Conservation (phyloP, 2,329 filamentous ascomycete species). For the Claviceps quebecensis region DNA sequence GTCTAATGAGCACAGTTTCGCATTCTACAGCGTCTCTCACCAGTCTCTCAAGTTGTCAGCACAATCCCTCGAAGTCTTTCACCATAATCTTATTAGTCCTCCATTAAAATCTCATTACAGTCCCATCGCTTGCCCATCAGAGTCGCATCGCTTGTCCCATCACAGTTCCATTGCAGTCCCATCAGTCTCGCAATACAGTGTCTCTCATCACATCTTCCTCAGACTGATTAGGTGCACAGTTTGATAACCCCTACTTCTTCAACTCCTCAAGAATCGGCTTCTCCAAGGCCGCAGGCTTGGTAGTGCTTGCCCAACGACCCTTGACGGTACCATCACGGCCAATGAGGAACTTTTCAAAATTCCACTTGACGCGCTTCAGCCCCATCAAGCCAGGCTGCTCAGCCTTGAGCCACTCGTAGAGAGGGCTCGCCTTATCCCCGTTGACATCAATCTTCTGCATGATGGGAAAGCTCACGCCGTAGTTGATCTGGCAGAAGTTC, state of each 20-base stretch:
- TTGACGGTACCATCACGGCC: constrained; percentile 75
- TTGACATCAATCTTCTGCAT: constrained; percentile 91
- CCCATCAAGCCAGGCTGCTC: constrained; percentile 74
- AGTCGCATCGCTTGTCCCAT: too few relatives aligned
- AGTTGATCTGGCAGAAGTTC: constrained; percentile 81
- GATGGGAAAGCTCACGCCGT: constrained; percentile 80
- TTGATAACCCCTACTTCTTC: constrained; percentile 27
- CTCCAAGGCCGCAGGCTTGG: constrained; percentile 74
- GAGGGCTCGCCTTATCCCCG: constrained; percentile 61
- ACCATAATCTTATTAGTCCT: too few relatives aligned
- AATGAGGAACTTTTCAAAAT: constrained; percentile 97
- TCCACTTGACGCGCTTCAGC: constrained; percentile 92
- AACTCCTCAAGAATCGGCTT: constrained; percentile 62
- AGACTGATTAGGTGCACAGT: not conserved
- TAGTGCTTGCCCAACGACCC: constrained; percentile 73
- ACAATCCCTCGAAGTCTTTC: too few relatives aligned
- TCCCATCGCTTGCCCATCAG: too few relatives aligned
- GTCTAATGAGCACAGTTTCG: too few relatives aligned
- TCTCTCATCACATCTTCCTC: not conserved
- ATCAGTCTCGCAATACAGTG: too few relatives aligned
- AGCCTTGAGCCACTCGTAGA: constrained; percentile 49
- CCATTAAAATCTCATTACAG: too few relatives aligned
- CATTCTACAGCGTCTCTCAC: too few relatives aligned
- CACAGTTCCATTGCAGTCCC: too few relatives aligned
- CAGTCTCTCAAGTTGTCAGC: too few relatives aligned